Conservation (phyloP, 768 basidiomycete species). For the Cystofilobasidium bisporidii region DNA sequence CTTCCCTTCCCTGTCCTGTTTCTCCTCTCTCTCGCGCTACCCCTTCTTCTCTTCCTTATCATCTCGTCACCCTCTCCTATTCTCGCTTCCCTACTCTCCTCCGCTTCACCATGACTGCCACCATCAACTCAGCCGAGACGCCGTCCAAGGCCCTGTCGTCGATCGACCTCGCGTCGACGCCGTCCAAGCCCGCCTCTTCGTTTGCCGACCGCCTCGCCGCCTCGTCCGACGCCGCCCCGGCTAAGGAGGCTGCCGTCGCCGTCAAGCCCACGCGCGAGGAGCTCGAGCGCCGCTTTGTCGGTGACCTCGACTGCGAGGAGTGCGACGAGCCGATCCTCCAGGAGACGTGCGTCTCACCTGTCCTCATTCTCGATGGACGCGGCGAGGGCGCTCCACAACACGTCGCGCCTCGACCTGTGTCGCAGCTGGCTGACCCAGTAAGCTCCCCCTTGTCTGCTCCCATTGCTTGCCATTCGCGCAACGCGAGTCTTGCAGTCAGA, state of each 20-base stretch:
- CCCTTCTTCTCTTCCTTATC: too few relatives aligned
- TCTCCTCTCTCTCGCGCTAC: background rate
- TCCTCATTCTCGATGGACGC: too few relatives aligned
- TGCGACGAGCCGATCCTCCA: conserved; percentile 45
- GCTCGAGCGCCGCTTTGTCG: conserved; percentile 54
- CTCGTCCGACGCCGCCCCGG: background rate
- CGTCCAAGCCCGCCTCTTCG: background rate
- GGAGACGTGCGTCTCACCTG: conserved; percentile 48
- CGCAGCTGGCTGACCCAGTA: background rate
- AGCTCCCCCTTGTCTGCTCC: background rate
- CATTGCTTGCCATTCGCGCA: background rate
- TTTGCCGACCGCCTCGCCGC: conserved; percentile 4
- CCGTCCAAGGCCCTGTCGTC: conserved; percentile 3
- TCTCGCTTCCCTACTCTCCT: background rate
- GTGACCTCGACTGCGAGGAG: conserved; percentile 51
- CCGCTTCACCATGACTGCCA: background rate
- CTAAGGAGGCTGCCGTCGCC: background rate
- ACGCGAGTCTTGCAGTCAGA: conserved; percentile 49
- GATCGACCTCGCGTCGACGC: conserved; percentile 4
- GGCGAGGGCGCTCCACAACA: too few relatives aligned
- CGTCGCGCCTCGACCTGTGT: background rate
- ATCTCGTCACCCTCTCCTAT: background rate
- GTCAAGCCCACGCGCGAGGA: conserved; percentile 32
- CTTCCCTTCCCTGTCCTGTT: background rate
- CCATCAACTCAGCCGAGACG: background rate